These are phyloP conservation scores for Penicillium macrosclerotiorum DNA, from an alignment of 495 filamentous ascomycete species.

Conservation along the genomic window DNA sequence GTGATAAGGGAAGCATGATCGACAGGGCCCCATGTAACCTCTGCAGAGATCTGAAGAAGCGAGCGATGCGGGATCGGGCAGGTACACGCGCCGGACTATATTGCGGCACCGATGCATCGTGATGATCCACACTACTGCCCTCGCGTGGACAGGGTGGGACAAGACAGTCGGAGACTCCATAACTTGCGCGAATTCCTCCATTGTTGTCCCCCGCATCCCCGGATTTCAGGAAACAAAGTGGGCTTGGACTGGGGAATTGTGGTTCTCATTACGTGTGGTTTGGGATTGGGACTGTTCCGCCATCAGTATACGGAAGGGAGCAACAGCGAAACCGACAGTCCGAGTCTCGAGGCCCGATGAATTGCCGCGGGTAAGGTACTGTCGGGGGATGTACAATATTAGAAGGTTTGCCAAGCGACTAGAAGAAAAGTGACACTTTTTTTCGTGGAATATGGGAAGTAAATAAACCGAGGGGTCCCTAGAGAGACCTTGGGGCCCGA, in stretches of 20 bases:
- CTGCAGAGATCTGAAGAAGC: slow-evolving; percentile 1
- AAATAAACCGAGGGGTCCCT: not conserved
- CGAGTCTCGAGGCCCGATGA: too few relatives aligned
- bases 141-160: too few relatives aligned
- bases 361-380: too few relatives aligned
- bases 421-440: not conserved
- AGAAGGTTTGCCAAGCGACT: too few relatives aligned
- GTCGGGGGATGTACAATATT: too few relatives aligned
- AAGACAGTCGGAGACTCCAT: too few relatives aligned
- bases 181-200: too few relatives aligned
- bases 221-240: slow-evolving; percentile 1
- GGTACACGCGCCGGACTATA: slow-evolving; percentile 7
- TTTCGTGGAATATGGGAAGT: not conserved
- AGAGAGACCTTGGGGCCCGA: not conserved
- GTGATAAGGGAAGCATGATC: slow-evolving; percentile 5
- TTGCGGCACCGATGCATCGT: not conserved
- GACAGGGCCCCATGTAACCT: slow-evolving; percentile 14
- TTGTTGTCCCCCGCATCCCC: slow-evolving; percentile 9
- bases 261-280: slow-evolving; percentile 10
- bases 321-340: too few relatives aligned
- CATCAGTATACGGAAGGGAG: too few relatives aligned
- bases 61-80: slow-evolving; percentile 10
- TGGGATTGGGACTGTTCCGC: not conserved
- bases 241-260: not conserved
- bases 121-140: slow-evolving; percentile 9